Base-by-base conservation (phyloP, 768 basidiomycete species). In the Suillus placidus region DNA sequence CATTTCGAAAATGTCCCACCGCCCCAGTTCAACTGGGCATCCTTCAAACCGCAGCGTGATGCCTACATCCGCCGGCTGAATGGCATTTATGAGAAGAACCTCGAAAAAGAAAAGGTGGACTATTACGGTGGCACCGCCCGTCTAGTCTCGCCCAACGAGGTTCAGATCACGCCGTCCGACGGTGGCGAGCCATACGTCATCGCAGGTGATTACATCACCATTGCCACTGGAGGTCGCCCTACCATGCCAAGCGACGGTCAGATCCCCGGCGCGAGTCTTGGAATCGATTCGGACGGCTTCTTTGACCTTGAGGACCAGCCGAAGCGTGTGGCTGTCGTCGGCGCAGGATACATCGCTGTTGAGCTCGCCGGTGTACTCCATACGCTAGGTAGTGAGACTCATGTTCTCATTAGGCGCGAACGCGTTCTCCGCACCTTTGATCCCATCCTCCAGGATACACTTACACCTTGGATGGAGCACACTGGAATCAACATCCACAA, bases 331-430 rank as follows among this genome's bases (percentile, higher is more conserved):
- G 96, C 90, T 4, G 90, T 99, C 63, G 89, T 98, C 51, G 97
- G 97, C 55, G 97, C 97, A 16, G 97, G 97, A 1, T 99, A 99
- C 77, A 99, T 99, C 70, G 95, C 95, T 20, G 93, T 98, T 67
- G 97, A 99, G 79, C 88, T 99, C 55, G 94, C 97, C 6, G 97
- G 97, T 23, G 87, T 99, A 63, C 87, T 99, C 79, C 88, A 98
- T 78, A 84, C 93, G 8, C 87, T 97, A 64, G 95, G 96, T 26
- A 85, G 90, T 42, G 94, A 99, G 78, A 95, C 95, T 9, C 95
- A 98, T 75, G 78, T 99, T 69, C 77, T 98, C 76, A 98, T 98
- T 70, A 90, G 97, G 62, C 83, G 89, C 61, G 93, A 99, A 61
- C 91, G 87, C 63, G 93, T 99, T 51, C 83, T 99, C 69, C 87